Conservation (phyloP, 805 yeast genomes). For the Kodamaea nitidulidarum region DNA sequence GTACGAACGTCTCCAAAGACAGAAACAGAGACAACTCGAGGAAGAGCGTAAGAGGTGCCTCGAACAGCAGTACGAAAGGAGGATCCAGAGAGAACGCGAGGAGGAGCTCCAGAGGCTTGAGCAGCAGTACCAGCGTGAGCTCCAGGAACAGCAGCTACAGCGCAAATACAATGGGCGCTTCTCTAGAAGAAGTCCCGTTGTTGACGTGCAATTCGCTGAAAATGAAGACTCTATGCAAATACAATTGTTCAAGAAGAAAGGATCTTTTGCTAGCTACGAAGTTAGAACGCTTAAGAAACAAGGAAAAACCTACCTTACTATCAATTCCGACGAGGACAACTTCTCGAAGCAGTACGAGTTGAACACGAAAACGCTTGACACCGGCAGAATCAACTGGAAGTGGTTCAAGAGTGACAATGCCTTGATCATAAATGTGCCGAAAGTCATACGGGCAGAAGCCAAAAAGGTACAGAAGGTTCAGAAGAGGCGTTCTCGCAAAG, state of each 20-base stretch:
- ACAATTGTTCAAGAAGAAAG: slow-evolving; percentile 17
- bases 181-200: background rate
- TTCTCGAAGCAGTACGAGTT: slow-evolving; percentile 17
- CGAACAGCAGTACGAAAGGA: background rate
- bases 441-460: slow-evolving; percentile 6
- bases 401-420: slow-evolving; percentile 13
- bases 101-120: slow-evolving; percentile 1
- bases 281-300: slow-evolving; percentile 15
- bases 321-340: slow-evolving; percentile 16
- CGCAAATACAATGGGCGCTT: background rate
- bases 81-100: background rate
- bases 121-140: background rate
- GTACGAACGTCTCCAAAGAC: background rate
- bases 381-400: slow-evolving; percentile 16
- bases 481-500: too few species aligned
- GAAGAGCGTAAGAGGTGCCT: too few species aligned
- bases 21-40: background rate
- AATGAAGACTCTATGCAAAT: slow-evolving; percentile 16
- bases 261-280: slow-evolving; percentile 19
- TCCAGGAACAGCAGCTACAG: background rate
- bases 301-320: slow-evolving; percentile 15
- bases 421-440: slow-evolving; percentile 19
- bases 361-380: slow-evolving; percentile 13
- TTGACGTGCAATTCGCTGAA: slow-evolving; percentile 14
- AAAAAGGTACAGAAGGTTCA: too few species aligned